A percentile compares a stretch with the other conserved stretches of the same genome.
phyloP scores from a whole-genome alignment of 257 asterid genomes.

The Capsicum baccatum region DNA sequence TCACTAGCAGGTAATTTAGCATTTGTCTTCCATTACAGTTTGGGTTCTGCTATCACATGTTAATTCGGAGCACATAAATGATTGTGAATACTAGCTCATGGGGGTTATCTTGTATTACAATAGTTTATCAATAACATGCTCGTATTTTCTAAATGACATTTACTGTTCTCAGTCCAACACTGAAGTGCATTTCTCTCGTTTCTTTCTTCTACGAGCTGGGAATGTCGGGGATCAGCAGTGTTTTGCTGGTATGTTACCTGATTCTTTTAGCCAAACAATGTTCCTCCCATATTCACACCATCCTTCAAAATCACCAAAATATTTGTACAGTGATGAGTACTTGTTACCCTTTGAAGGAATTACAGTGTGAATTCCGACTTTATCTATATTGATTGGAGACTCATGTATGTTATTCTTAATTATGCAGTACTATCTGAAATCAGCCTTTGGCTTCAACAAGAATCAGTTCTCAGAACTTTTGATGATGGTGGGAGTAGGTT shows the following conservation, averaged over 20 bases:
- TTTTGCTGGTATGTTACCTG: constrained; percentile 66
- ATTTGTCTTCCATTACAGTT: neutral
- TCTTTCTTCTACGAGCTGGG: constrained; percentile 96
- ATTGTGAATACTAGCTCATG: neutral
- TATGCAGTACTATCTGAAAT: constrained; percentile 86
- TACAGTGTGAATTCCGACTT: neutral
- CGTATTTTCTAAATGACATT: constrained; percentile 29
- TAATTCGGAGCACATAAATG: neutral
- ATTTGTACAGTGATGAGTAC: neutral
- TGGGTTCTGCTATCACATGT: neutral
- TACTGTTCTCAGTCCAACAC: constrained; percentile 58
- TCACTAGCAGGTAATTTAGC: constrained; percentile 61
- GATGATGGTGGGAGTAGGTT: constrained; percentile 89
- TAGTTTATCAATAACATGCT: neutral
- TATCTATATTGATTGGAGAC: constrained; percentile 13
- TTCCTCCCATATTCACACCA: neutral
- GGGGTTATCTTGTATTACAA: neutral
- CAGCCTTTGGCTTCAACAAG: constrained; percentile 83
- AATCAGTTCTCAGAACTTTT: constrained; percentile 87
- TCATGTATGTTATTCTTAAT: constrained; percentile 27
- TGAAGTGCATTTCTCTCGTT: constrained; percentile 71
- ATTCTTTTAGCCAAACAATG: neutral
- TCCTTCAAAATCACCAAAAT: neutral
- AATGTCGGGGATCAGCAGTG: constrained; percentile 83
- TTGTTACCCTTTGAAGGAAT: neutral